Base-by-base conservation (phyloP, 2,329 filamentous ascomycete species). In the Verticillium klebahnii region DNA sequence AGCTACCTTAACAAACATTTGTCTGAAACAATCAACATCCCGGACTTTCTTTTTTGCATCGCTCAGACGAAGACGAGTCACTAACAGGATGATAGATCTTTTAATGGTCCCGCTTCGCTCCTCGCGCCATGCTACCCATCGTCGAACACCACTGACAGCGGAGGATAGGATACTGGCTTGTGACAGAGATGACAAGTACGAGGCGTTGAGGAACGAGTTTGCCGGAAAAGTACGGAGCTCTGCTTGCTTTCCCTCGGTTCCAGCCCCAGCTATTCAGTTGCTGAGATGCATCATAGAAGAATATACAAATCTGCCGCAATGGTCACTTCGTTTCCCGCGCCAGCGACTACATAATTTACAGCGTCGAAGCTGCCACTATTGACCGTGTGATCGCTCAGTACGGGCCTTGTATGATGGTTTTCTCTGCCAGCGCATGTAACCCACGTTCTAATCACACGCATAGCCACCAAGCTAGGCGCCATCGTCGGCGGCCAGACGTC, bases 271-370 rank as follows among this genome's bases (percentile, higher is more conserved):
- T 31, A 34, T 19, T 31, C 58, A 54, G 58, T 29, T 45, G 40
- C 57, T 58, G 57, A 58, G 57, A 58, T 54, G 65, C 60, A 62
- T 66, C 69, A 70, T 74, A 78, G 94, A 89, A 85, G 73, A 88
- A 88, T 81, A 82, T 99, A 82, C 88, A 91, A 77, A 95, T 99
- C 71, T 88, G 94, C 74, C 89, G 87, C 75, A 97, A 97, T 85
- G 96, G 96, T 70, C 93, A 98, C 80, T 85, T 94, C 75, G 95
- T 99, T 70, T 97, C 95, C 69, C 89, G 95, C 78, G 88, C 89
- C 77, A 97, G 93, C 88, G 94, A 98, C 83, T 98, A 93, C 77
- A 97, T 97, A 79, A 93, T 99, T 74, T 99, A 99, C 84, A 96
- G 91, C 77, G 95, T 99, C 76, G 94, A 98, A 78, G 95, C 95